Conservation (phyloP, 2,329 filamentous ascomycete species). For the Akanthomyces muscarius region DNA sequence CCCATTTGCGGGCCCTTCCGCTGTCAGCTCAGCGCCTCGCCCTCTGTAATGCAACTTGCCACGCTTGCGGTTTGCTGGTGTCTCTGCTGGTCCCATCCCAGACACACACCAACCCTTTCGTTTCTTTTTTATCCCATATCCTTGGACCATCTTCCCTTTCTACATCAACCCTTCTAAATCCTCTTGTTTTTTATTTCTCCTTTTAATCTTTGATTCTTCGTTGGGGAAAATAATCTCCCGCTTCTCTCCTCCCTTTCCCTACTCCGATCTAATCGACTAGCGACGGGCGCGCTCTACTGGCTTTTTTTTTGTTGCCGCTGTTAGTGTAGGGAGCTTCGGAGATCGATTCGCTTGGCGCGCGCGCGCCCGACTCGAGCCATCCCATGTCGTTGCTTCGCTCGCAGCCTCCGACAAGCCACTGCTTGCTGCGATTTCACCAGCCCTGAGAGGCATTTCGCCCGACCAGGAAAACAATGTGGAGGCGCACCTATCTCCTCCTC, state of each 20-base stretch:
- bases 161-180: background rate
- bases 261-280: constrained; percentile 4
- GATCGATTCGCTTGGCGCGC: constrained; percentile 15
- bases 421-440: constrained; percentile 20
- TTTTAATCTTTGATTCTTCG: background rate
- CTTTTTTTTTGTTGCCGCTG: background rate
- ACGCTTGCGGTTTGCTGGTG: constrained; percentile 13
- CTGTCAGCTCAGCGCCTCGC: constrained; percentile 9
- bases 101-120: background rate
- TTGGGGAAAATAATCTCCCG: background rate
- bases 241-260: background rate
- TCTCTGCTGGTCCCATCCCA: background rate
- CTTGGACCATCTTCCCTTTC: background rate
- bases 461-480: constrained; percentile 64
- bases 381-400: constrained; percentile 20
- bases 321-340: background rate
- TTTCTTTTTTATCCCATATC: constrained; percentile 14
- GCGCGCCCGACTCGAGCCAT: constrained; percentile 3
- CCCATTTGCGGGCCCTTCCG: background rate
- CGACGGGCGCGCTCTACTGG: background rate
- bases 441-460: constrained; percentile 16
- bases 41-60: constrained; percentile 11
- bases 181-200: background rate
- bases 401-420: constrained; percentile 24
- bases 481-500: constrained; percentile 80